Percentiles rank a stretch among this genome's conserved stretches.
phyloP scores from a whole-genome alignment of 306 rosid genomes.

The Hippophae rhamnoides region DNA sequence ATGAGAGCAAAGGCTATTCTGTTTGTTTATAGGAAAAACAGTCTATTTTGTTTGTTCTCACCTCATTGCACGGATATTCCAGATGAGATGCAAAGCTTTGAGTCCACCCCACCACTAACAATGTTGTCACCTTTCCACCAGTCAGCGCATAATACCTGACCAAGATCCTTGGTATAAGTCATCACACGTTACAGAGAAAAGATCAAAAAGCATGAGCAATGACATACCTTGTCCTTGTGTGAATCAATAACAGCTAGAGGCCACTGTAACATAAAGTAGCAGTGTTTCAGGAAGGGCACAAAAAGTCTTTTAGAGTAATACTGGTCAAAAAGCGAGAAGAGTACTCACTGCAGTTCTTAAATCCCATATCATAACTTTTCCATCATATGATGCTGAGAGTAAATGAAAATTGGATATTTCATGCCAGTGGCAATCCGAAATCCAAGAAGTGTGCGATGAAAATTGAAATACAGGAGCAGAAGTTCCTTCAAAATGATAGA shows the following conservation, averaged over 20 bases:
- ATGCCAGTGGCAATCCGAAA: slow-evolving; percentile 85
- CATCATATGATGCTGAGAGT: slow-evolving; percentile 81
- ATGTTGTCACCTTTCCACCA: slow-evolving; percentile 83
- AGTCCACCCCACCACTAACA: slow-evolving; percentile 85
- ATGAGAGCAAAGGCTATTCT: too few species aligned
- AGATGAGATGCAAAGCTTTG: slow-evolving; percentile 68
- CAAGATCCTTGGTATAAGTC: neutral
- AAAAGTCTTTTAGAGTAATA: neutral
- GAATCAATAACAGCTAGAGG: slow-evolving; percentile 65
- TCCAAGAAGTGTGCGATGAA: slow-evolving; percentile 74
- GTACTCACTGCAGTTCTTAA: slow-evolving; percentile 72
- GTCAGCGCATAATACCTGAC: slow-evolving; percentile 74
- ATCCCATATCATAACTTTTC: slow-evolving; percentile 92
- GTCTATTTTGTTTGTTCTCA: neutral
- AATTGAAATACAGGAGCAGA: slow-evolving; percentile 79
- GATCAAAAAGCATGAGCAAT: neutral
- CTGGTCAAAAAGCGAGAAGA: neutral
- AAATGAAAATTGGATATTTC: slow-evolving; percentile 59
- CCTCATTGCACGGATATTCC: slow-evolving; percentile 45
- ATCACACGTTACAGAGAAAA: slow-evolving; percentile 2
- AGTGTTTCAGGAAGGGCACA: slow-evolving; percentile 5
- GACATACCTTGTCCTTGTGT: slow-evolving; percentile 64
- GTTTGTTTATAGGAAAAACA: too few species aligned
- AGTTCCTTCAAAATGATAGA: slow-evolving; percentile 43
- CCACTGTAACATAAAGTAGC: slow-evolving; percentile 60